These are phyloP conservation scores for Karstenula rhodostoma DNA, from an alignment of 2,329 filamentous ascomycete genomes.

Conservation along the genomic window DNA sequence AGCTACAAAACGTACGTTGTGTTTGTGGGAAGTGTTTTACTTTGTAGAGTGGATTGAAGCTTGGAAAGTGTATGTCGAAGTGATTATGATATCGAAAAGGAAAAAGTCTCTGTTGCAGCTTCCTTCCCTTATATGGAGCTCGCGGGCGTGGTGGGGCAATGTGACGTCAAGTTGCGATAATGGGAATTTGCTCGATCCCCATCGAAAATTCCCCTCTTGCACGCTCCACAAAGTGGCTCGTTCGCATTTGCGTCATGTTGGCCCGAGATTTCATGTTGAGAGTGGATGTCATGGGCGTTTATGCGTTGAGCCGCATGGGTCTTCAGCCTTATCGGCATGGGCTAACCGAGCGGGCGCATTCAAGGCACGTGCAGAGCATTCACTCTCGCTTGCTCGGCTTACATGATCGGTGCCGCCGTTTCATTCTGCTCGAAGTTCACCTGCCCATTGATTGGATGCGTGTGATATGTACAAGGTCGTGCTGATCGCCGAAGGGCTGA, in stretches of 20 bases:
- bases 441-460: not conserved
- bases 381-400: not conserved
- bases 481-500: slow-evolving; percentile 2
- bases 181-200: slow-evolving; percentile 10
- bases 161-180: slow-evolving; percentile 21
- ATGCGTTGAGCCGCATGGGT: not conserved
- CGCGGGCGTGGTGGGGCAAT: slow-evolving; percentile 8
- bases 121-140: slow-evolving; percentile 9
- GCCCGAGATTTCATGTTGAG: not conserved
- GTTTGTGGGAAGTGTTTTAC: not conserved
- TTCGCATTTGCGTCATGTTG: not conserved
- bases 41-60: not conserved
- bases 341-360: not conserved
- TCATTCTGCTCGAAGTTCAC: not conserved
- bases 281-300: not conserved
- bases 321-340: not conserved
- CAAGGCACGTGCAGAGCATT: not conserved
- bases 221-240: not conserved
- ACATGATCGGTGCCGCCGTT: not conserved
- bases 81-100: not conserved
- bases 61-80: not conserved
- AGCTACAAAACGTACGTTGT: not conserved
- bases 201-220: slow-evolving; percentile 22
- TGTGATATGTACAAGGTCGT: not conserved
- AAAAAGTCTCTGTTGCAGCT: slow-evolving; percentile 8